A percentile compares a stretch with the other conserved stretches of the same genome.
Conservation (phyloP, 768 basidiomycete species). For the Leucosporidium creatinivorum region DNA sequence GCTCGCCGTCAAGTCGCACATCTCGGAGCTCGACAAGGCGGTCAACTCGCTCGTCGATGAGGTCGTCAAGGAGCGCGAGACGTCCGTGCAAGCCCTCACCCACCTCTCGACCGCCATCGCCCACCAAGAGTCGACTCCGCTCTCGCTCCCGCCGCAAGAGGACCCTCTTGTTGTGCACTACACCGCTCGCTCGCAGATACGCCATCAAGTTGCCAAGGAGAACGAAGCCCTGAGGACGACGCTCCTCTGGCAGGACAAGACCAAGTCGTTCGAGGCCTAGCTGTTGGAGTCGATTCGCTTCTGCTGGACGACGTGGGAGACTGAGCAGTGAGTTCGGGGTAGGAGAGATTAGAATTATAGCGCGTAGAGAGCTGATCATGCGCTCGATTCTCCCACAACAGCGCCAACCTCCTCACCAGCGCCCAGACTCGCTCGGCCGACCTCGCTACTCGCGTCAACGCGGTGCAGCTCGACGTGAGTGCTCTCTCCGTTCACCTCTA, state of each 20-base stretch:
- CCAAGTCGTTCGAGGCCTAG: slow-evolving; percentile 6
- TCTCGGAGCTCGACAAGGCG: slow-evolving; percentile 18
- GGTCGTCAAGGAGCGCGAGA: slow-evolving; percentile 15
- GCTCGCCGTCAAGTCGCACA: slow-evolving; percentile 11
- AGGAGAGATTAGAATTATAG: too few species aligned
- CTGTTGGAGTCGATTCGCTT: slow-evolving; percentile 4
- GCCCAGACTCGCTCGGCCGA: slow-evolving; percentile 21
- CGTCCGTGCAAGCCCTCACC: neutral
- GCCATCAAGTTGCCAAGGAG: slow-evolving; percentile 15
- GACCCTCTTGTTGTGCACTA: slow-evolving; percentile 27
- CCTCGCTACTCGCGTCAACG: slow-evolving; percentile 23
- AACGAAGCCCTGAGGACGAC: slow-evolving; percentile 16
- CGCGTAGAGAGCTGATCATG: too few species aligned
- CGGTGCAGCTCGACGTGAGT: slow-evolving; percentile 5
- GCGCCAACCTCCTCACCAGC: slow-evolving; percentile 7
- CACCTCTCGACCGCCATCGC: neutral
- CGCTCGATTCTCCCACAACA: neutral
- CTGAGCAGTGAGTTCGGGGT: slow-evolving; percentile 3
- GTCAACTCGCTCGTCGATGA: slow-evolving; percentile 10
- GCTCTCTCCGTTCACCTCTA: too few species aligned
- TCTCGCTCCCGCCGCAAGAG: neutral
- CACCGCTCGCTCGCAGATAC: slow-evolving; percentile 12
- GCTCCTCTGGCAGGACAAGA: slow-evolving; percentile 17
- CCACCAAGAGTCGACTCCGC: neutral
- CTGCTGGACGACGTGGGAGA: slow-evolving; percentile 27